Evolutionary conservation across 345 rosid species (phyloP).

Genomic region (Brassica juncea): DNA sequence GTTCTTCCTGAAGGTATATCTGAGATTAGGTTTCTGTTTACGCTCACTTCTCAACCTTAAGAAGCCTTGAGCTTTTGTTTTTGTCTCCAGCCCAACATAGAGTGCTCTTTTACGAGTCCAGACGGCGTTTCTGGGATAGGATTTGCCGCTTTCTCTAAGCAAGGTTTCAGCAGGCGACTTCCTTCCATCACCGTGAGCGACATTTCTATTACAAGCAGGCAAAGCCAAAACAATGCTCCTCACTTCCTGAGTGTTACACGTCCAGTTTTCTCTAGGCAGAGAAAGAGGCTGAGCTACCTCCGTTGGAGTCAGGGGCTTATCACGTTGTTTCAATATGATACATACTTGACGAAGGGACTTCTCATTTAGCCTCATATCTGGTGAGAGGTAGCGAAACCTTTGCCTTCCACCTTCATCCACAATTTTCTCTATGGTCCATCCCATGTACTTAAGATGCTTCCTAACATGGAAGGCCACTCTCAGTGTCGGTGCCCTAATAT

Average conservation of each 20-base stretch:
- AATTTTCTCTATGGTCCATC: slow-evolving; percentile 58
- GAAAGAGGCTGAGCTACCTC: slow-evolving; percentile 7
- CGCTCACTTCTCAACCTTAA: slow-evolving; percentile 34
- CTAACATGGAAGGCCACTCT: slow-evolving; percentile 29
- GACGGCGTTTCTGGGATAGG: not conserved
- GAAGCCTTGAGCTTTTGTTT: slow-evolving; percentile 26
- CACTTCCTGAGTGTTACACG: not conserved
- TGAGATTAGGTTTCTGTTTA: slow-evolving; percentile 22
- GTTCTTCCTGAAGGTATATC: slow-evolving; percentile 10
- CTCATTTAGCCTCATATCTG: slow-evolving; percentile 49
- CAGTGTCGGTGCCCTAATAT: slow-evolving; percentile 19
- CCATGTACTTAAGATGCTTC: slow-evolving; percentile 58
- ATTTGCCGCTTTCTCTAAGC: not conserved
- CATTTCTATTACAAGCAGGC: slow-evolving; percentile 20
- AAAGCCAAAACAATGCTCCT: slow-evolving; percentile 30
- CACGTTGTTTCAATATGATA: slow-evolving; percentile 35
- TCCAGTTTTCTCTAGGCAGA: slow-evolving; percentile 11
- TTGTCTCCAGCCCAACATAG: not conserved
- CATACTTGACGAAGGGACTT: slow-evolving; percentile 61
- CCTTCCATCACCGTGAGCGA: slow-evolving; percentile 11
- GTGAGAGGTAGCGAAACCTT: slow-evolving; percentile 63
- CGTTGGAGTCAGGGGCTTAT: not conserved
- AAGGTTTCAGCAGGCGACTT: slow-evolving; percentile 12
- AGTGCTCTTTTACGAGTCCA: slow-evolving; percentile 1
- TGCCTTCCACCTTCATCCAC: slow-evolving; percentile 6